A percentile compares a stretch with the other conserved stretches of the same genome.
Conservation (phyloP, 352 stramenopile genomes). For the Globisporangium viniferum region DNA sequence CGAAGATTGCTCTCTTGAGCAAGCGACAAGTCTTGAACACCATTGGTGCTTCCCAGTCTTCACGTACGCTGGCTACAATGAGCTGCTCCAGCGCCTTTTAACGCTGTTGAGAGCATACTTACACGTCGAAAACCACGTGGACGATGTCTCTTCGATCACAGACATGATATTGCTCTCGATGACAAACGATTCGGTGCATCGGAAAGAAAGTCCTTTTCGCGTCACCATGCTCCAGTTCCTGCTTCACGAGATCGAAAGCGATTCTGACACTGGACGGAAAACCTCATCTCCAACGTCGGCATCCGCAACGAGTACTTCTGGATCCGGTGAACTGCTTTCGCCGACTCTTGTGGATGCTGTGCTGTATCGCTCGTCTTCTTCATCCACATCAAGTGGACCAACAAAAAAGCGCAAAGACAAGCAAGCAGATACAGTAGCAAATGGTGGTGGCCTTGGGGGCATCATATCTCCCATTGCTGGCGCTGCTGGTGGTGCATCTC, state of each 20-base stretch:
- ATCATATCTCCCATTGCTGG: neutral
- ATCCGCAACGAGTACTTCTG: neutral
- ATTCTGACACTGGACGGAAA: slow-evolving; percentile 11
- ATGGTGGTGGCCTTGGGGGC: neutral
- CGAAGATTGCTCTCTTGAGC: slow-evolving; percentile 30
- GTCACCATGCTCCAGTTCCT: slow-evolving; percentile 50
- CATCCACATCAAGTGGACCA: neutral
- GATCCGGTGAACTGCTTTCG: slow-evolving; percentile 17
- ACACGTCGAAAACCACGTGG: slow-evolving; percentile 53
- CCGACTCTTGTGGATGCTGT: slow-evolving; percentile 43
- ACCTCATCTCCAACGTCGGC: neutral
- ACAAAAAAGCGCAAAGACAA: slow-evolving; percentile 40
- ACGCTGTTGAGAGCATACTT: slow-evolving; percentile 41
- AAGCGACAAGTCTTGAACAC: slow-evolving; percentile 28
- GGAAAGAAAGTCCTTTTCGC: slow-evolving; percentile 27
- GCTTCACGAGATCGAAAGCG: slow-evolving; percentile 54
- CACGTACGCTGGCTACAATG: slow-evolving; percentile 28
- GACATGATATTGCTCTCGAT: slow-evolving; percentile 58
- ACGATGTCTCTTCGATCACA: slow-evolving; percentile 40
- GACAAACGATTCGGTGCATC: slow-evolving; percentile 27
- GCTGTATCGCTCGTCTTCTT: slow-evolving; percentile 22
- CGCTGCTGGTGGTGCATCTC: neutral
- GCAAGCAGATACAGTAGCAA: slow-evolving; percentile 16
- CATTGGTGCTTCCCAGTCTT: slow-evolving; percentile 59
- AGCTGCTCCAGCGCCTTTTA: slow-evolving; percentile 47